Base-by-base conservation (phyloP, 2,329 filamentous ascomycete species). In the Xylariaceae sp. region DNA sequence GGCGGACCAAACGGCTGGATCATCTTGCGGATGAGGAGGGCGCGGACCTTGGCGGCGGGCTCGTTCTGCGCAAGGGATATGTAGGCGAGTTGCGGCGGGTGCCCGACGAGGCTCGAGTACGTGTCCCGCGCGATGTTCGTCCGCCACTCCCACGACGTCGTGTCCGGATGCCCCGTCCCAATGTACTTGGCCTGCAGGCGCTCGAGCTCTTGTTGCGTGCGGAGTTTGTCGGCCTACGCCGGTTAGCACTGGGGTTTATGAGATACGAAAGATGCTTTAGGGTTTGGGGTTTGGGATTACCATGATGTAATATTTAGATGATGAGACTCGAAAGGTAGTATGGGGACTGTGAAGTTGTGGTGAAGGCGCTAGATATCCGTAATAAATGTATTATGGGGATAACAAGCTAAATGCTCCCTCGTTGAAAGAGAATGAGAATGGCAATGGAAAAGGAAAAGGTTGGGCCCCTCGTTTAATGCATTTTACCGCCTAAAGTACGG, bases 151-250 rank as follows among this genome's bases (percentile, higher is more conserved):
- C 94, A 94, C 73, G 91, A 95, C 21, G 92, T 96, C 11, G 93
- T 97, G 77, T 99, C 94, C 36, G 93, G 91, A 73, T 97, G 92
- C 20, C 94, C 94, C 3, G 94, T 97, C 64, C 94, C 94, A 67
- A 99, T 82, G 78, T 94, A 97, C 68, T 95, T 95, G 68, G 92
- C 88, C 76, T 99, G 94, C 15, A 97, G 89, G 61, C 92, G 88
- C 76, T 99, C 94, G 70, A 99, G 92, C 74, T 99, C 94, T 75
- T 99, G 94, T 66, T 96, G 91, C 8, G 91, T 94, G 71, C 94
- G 92, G 62, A 99, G 89, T 77, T 99, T 99, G 79, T 99, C 94
- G 74, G 94, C 94, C 55, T 61, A 13, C 2, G 18, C 10, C 20
- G 3, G 29, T 59, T 30, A 55, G 50, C 8, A n/a, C 41, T 24